Evolutionary conservation across 345 rosid species (phyloP).

Genomic region (Hibiscus syriacus): DNA sequence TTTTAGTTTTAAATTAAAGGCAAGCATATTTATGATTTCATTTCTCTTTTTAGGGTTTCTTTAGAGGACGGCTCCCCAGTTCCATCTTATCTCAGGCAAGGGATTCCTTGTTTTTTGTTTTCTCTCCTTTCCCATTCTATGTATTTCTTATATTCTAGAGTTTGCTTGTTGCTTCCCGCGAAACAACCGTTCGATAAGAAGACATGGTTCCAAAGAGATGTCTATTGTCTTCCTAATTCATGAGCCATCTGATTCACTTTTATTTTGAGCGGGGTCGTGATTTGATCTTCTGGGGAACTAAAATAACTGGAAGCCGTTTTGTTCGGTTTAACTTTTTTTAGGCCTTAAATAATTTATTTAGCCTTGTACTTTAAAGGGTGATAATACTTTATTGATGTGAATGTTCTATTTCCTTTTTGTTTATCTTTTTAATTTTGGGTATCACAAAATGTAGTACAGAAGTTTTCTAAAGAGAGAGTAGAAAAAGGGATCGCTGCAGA

Average conservation of each 20-base stretch:
- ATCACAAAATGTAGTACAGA: not conserved
- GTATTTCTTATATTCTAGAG: not conserved
- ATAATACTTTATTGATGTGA: not conserved
- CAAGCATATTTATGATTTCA: not conserved
- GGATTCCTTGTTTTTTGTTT: not conserved
- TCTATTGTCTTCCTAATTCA: not conserved
- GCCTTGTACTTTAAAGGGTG: not conserved
- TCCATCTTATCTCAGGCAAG: not conserved
- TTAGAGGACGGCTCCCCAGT: not conserved
- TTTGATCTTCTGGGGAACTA: constrained; percentile 4
- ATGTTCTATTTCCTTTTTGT: not conserved
- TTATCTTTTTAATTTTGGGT: not conserved
- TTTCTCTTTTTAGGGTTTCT: constrained; percentile 12
- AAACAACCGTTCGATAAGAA: not conserved
- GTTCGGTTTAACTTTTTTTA: not conserved
- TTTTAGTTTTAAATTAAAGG: not conserved
- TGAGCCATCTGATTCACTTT: not conserved
- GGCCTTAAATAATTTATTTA: not conserved
- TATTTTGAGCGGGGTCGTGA: not conserved
- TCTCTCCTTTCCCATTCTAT: not conserved
- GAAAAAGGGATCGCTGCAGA: not conserved
- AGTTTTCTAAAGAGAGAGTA: not conserved
- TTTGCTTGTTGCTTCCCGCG: constrained; percentile 4
- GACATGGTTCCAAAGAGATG: not conserved
- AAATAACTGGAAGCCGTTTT: not conserved